A percentile compares a stretch with the other conserved stretches of the same genome.
These are phyloP conservation scores for Glutinoglossum americanum DNA, from an alignment of 495 filamentous ascomycete species.

Conservation along the genomic window DNA sequence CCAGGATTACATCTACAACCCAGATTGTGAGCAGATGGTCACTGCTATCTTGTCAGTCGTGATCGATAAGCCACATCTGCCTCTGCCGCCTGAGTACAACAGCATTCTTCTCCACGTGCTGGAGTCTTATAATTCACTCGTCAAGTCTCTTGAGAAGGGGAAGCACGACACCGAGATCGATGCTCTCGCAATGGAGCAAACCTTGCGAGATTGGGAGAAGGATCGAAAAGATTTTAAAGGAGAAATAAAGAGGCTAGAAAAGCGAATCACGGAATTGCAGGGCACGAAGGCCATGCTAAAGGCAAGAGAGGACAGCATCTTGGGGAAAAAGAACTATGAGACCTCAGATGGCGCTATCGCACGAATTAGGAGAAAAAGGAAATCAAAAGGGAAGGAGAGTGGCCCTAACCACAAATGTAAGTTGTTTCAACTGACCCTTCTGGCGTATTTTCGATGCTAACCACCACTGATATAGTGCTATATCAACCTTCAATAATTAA, in stretches of 20 bases:
- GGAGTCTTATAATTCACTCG: background rate
- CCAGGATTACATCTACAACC: background rate
- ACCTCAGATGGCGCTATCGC: background rate
- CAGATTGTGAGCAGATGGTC: background rate
- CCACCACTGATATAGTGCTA: background rate
- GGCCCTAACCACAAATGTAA: background rate
- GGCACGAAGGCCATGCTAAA: background rate
- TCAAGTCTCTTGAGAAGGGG: background rate
- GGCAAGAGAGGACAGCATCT: background rate
- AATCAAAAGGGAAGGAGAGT: background rate
- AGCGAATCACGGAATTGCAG: background rate
- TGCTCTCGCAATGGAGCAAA: background rate
- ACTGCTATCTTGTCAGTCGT: background rate
- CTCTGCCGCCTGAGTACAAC: conserved; percentile 2
- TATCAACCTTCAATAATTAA: background rate
- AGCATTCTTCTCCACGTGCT: conserved; percentile 2
- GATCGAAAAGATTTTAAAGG: background rate
- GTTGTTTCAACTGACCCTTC: background rate
- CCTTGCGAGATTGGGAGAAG: background rate
- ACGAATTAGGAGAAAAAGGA: background rate
- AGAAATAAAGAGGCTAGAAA: background rate
- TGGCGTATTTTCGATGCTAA: background rate
- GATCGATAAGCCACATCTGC: background rate
- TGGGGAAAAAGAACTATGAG: background rate
- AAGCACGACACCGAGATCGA: background rate